Evolutionary conservation across 805 yeast species (phyloP).

Genomic region (Monosporozyma solicola): DNA sequence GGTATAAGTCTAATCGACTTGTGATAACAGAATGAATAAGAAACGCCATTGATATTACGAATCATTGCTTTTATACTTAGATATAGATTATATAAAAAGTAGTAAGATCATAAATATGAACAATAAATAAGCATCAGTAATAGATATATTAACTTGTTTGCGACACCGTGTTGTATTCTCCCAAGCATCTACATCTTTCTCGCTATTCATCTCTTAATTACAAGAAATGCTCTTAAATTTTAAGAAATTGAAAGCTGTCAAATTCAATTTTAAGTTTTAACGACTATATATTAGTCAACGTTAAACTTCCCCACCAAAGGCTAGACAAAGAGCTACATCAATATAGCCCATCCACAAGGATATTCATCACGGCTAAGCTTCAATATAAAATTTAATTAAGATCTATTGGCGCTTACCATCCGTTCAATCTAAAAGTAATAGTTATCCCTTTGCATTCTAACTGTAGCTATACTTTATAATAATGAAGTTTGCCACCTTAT

Average conservation of each 20-base stretch:
- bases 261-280: background rate
- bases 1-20: constrained; percentile 26
- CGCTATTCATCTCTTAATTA: background rate
- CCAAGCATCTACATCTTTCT: background rate
- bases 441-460: background rate
- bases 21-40: constrained; percentile 3
- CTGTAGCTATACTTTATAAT: background rate
- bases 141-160: background rate
- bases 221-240: background rate
- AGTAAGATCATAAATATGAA: background rate
- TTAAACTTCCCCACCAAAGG: background rate
- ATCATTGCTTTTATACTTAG: background rate
- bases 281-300: background rate
- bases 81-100: background rate
- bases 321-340: too few relatives aligned
- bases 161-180: background rate
- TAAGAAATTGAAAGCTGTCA: background rate
- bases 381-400: background rate
- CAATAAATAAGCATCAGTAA: background rate
- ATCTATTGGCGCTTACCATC: background rate
- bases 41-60: background rate
- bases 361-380: background rate
- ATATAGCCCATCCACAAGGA: background rate
- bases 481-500: background rate
- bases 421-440: too few relatives aligned